These are phyloP conservation scores for Murraya paniculata DNA, from an alignment of 345 rosid species.

Conservation along the genomic window DNA sequence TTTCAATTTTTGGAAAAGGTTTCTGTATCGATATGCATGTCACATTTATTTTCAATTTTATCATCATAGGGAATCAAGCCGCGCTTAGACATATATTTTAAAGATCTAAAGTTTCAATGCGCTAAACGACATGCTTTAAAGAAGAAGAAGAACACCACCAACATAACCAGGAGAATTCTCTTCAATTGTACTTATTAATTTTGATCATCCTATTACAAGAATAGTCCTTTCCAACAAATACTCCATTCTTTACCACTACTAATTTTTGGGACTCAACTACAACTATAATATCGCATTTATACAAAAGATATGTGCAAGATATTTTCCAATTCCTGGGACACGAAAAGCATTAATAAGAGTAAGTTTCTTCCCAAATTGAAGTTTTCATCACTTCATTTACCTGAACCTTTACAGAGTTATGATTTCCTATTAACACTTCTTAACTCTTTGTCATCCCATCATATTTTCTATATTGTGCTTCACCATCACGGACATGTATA, in stretches of 20 bases:
- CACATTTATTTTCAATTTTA: neutral
- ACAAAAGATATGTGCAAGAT: no score
- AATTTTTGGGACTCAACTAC: no score
- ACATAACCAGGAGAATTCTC: neutral
- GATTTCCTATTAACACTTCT: no score
- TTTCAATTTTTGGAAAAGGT: neutral
- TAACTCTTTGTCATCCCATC: no score
- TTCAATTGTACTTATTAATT: neutral
- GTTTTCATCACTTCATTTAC: neutral
- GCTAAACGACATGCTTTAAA: neutral
- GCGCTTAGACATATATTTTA: neutral
- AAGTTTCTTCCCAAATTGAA: neutral
- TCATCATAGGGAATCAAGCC: neutral
- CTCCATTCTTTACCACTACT: no score
- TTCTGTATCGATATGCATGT: neutral
- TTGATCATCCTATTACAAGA: neutral
- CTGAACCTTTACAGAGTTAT: neutral
- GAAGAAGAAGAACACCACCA: neutral
- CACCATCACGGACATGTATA: neutral
- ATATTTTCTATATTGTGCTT: neutral
- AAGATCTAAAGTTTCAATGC: neutral
- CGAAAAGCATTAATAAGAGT: neutral
- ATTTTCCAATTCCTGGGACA: neutral
- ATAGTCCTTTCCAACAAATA: neutral
- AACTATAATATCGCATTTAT: neutral